phyloP scores from a whole-genome alignment of 1,284 basidiomycete genomes.

The Apiotrichum mycotoxinovorans region DNA sequence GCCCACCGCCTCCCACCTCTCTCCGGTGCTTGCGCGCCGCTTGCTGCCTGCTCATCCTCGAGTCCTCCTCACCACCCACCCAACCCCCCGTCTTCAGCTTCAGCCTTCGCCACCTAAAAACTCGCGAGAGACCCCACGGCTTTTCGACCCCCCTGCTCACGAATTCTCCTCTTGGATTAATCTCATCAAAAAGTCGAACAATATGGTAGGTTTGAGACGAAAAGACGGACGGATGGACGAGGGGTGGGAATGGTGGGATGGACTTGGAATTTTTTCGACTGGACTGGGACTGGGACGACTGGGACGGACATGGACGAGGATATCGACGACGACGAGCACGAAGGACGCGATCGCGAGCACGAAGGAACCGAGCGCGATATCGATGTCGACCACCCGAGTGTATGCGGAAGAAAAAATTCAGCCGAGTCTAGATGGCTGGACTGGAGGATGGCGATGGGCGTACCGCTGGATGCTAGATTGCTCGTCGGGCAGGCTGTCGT shows the following conservation, averaged over 20 bases:
- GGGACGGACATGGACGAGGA: too few species aligned
- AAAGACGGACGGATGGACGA: too few species aligned
- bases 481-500: constrained; percentile 13
- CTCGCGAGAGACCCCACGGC: not conserved
- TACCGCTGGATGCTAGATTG: too few species aligned
- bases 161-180: constrained; percentile 1
- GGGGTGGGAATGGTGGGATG: too few species aligned
- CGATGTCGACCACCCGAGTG: too few species aligned
- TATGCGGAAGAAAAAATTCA: too few species aligned
- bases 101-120: constrained; percentile 12
- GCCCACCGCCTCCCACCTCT: not conserved
- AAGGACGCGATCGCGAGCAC: too few species aligned
- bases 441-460: too few species aligned
- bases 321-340: not conserved
- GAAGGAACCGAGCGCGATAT: too few species aligned
- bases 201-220: constrained; percentile 21
- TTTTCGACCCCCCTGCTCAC: not conserved
- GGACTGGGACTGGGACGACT: too few species aligned
- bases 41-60: not conserved
- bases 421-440: too few species aligned
- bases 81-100: not conserved
- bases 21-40: not conserved
- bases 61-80: not conserved
- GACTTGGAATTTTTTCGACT: too few species aligned
- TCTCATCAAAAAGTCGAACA: constrained; percentile 9